phyloP scores from a whole-genome alignment of 2,329 filamentous ascomycete genomes.

The Penicillium psychrosexuale region DNA sequence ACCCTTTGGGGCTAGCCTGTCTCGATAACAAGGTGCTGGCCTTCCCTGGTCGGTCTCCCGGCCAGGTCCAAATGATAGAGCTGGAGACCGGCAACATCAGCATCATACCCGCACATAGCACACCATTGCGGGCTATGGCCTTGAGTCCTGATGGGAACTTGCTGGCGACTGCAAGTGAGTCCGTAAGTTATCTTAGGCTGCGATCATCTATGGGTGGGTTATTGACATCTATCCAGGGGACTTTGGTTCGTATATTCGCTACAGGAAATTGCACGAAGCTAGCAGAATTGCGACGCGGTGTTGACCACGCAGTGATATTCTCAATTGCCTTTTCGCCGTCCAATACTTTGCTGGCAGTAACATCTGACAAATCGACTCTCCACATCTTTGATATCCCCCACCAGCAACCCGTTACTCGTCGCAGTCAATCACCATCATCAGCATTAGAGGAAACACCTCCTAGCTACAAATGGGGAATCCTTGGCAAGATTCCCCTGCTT shows the following conservation, averaged over 20 bases:
- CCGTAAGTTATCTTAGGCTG: constrained; percentile 41
- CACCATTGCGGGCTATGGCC: constrained; percentile 71
- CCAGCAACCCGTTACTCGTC: constrained; percentile 33
- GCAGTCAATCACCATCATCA: constrained; percentile 36
- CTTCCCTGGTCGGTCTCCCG: constrained; percentile 81
- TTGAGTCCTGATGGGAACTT: constrained; percentile 77
- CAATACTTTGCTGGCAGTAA: constrained; percentile 77
- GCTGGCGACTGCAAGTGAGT: constrained; percentile 86
- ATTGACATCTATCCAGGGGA: constrained; percentile 58
- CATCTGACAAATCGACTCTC: constrained; percentile 92
- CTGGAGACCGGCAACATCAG: constrained; percentile 75
- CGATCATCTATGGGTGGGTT: constrained; percentile 4
- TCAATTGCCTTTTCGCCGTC: constrained; percentile 84
- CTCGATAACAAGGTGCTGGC: constrained; percentile 70
- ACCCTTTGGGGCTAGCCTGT: constrained; percentile 75
- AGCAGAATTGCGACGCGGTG: constrained; percentile 80
- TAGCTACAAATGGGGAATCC: constrained; percentile 77
- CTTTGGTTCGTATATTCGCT: constrained; percentile 80
- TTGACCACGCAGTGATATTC: constrained; percentile 83
- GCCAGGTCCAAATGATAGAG: constrained; percentile 86
- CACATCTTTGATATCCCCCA: constrained; percentile 84
- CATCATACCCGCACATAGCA: constrained; percentile 88
- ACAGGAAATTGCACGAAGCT: constrained; percentile 76
- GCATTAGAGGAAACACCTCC: constrained; percentile 45
- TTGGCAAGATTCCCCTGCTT: constrained; percentile 78